These are phyloP conservation scores for Ephemerocybe angulata DNA, from an alignment of 768 basidiomycete species.

Conservation along the genomic window DNA sequence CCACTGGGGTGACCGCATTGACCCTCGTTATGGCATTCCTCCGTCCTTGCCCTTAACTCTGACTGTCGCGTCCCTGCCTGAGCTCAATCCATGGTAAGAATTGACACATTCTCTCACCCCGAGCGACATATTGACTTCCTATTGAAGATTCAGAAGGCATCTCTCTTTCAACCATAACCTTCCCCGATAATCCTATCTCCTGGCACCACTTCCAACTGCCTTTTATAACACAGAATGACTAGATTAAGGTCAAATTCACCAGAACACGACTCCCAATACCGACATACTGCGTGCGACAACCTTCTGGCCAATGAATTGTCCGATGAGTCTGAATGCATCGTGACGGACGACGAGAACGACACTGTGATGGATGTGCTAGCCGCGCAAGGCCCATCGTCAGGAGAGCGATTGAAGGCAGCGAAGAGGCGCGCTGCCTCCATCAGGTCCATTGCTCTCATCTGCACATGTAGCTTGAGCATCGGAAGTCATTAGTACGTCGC, in stretches of 20 bases:
- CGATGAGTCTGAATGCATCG: not conserved
- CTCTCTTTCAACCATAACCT: too few species aligned
- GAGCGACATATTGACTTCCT: too few species aligned
- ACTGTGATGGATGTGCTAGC: not conserved
- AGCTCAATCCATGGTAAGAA: too few species aligned
- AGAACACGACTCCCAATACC: not conserved
- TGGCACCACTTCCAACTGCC: too few species aligned
- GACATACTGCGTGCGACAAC: slow-evolving; percentile 15
- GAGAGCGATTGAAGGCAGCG: slow-evolving; percentile 13
- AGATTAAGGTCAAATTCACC: not conserved
- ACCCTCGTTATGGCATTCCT: too few species aligned
- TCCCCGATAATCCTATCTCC: too few species aligned
- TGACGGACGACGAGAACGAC: not conserved
- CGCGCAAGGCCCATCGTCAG: not conserved
- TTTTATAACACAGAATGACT: not conserved
- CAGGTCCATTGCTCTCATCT: slow-evolving; percentile 58
- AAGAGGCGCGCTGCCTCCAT: slow-evolving; percentile 41
- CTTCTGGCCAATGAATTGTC: not conserved
- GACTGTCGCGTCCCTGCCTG: too few species aligned
- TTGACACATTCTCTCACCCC: too few species aligned
- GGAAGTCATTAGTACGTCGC: slow-evolving; percentile 70
- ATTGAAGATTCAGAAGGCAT: too few species aligned
- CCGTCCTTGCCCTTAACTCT: too few species aligned
- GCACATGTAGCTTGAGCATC: slow-evolving; percentile 69
- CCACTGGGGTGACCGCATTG: too few species aligned